Evolutionary conservation across 257 asterid species (phyloP), one percentile per base, ranked within the genome.

Genomic region (Marsdenia floribunda): DNA sequence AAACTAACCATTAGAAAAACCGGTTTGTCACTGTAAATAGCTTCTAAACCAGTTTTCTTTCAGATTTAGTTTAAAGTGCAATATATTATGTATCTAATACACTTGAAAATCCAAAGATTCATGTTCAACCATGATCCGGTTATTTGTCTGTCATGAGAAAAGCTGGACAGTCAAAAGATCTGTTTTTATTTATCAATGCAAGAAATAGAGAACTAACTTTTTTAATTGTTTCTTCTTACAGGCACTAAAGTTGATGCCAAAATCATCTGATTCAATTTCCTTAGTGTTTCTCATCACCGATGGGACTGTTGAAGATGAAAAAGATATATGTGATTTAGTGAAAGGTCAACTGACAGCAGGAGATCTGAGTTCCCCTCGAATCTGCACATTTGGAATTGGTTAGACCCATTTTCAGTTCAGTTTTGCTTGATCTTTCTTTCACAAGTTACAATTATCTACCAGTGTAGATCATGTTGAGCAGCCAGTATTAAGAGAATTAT

Each of bases 371-470:
- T 78, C 81, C 77, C 96, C 96, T 33, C 87, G 97, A 76, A 88
- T 93, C 44, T 83, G 90, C 86, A 93, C 98, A 3, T 88, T 93
- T 76, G 98, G 97, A 79, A 88, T 93, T 71, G 98, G 98, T 89
- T 73, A 73, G 84, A 71, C 15, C 12, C 65, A 54, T 63, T 50
- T 42, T 49, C 29, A 21, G 71, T 73, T 40, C 21, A 18, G 49
- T 71, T 47, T 80, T 78, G 15, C 33, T 44, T 58, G n/a, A 33
- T 58, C 50, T 58, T 75, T 42, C 61, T 70, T 79, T 38, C 44
- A 15, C 4, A 35, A 19, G 9, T 37, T 19, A 14, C 5, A 14
- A 61, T 24, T 26, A 15, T 26, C 18, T 33, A 4, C 9, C 59
- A 9, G 13, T 18, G 26, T 29, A 29, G 33, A 29, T 29, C 33